Evolutionary conservation across 1,284 basidiomycete species (phyloP), one percentile per base, ranked within the genome.

Genomic region (Exsudoporus floridanus): DNA sequence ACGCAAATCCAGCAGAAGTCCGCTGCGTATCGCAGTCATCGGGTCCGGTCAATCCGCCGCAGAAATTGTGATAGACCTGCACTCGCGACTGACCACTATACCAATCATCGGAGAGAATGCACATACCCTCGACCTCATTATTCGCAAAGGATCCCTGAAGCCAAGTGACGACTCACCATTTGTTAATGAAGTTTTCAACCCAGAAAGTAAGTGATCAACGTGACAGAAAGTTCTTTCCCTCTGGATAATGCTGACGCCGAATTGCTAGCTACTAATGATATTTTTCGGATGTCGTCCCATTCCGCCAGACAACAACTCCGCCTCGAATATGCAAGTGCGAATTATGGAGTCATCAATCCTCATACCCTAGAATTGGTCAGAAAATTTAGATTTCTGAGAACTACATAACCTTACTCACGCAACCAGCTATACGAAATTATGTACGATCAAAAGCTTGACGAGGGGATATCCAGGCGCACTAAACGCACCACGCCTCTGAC

Each of bases 131-230:
- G 77, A 83, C 47, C 73, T 84, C 65, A 74, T 84, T 55, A 76
- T 83, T 55, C 77, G 80, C 14, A 76, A 77, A 59, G 80, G 79
- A 12, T 74, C 78, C 0, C 61, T 83, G 37, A 79, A 77, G 50
- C 80, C 80, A 13, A 80, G 80, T 43, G 82, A 84, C 53, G 79
- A 82, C 56, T 76, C 77, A 3, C 79, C 80, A 0, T 84, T 83
- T 57, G 74, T 79, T 14, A 84, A 84, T 57, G 80, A 82, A 59
- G 77, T 83, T 8, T 84, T 83, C 55, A 79, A 82, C 61, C 81
- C 82, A 28, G 70, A 68, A 21, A 65, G 79, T 77, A 63, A 60
- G 73, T 37, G 6, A 46, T 47, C 36, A 49, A 36, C 7, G 39
- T n/a, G 19, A 14, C 14, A n/a, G 9, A 21, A 48, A 33, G 18